Evolutionary conservation across 192 early-diverging fungal species (phyloP).

Genomic region (Gamsiella multidivaricata): DNA sequence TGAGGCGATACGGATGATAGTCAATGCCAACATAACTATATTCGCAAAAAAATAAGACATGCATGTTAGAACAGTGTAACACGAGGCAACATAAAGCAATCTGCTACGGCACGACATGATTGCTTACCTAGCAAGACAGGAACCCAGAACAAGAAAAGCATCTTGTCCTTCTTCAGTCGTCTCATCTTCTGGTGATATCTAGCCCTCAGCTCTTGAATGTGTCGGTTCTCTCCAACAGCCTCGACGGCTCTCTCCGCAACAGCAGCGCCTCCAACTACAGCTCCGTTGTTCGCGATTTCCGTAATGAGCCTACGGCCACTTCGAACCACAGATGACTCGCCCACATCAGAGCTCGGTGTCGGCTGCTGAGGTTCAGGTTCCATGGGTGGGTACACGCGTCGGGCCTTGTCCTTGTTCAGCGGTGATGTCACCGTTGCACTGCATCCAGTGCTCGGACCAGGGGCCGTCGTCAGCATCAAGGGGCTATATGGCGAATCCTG

Average conservation of each 20-base stretch:
- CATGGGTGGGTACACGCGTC: slow-evolving; percentile 52
- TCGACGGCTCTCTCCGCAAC: slow-evolving; percentile 47
- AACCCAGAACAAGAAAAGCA: slow-evolving; percentile 70
- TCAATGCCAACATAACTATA: slow-evolving; percentile 44
- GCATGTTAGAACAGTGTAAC: neutral
- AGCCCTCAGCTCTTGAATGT: slow-evolving; percentile 44
- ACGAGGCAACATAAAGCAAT: neutral
- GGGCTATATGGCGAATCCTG: slow-evolving; percentile 32
- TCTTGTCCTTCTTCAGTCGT: slow-evolving; percentile 61
- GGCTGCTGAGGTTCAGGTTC: slow-evolving; percentile 24
- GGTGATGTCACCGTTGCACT: slow-evolving; percentile 23
- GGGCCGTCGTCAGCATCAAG: slow-evolving; percentile 31
- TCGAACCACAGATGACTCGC: slow-evolving; percentile 44
- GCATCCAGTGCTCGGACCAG: neutral
- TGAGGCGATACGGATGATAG: slow-evolving; percentile 44
- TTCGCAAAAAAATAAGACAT: neutral
- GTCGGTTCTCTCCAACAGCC: slow-evolving; percentile 45
- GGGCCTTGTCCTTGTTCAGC: slow-evolving; percentile 27
- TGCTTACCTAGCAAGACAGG: slow-evolving; percentile 56
- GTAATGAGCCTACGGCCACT: slow-evolving; percentile 44
- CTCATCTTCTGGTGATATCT: slow-evolving; percentile 52
- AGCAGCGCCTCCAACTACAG: slow-evolving; percentile 46
- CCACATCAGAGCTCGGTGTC: slow-evolving; percentile 7
- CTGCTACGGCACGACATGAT: neutral
- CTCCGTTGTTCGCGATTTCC: slow-evolving; percentile 52